These are phyloP conservation scores for Sporobolomyces phaffii DNA, from an alignment of 768 basidiomycete species.

Conservation along the genomic window DNA sequence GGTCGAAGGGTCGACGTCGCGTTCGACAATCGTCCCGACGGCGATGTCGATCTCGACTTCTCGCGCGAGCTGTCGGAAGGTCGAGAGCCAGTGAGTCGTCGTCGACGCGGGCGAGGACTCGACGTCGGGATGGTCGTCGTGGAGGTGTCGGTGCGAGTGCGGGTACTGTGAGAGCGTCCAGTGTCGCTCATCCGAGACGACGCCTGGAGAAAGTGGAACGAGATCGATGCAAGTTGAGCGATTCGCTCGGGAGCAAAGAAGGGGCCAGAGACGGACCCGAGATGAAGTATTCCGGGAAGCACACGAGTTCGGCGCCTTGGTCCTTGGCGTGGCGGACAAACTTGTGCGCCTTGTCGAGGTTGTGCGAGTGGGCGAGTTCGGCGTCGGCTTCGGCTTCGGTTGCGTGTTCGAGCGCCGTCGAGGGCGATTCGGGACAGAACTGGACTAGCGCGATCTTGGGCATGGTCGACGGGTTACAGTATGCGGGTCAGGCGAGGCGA, in stretches of 20 bases:
- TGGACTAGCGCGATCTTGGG: slow-evolving; percentile 28
- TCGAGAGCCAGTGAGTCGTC: slow-evolving; percentile 19
- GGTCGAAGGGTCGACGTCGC: not conserved
- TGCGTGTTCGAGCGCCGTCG: not conserved
- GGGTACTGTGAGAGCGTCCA: slow-evolving; percentile 31
- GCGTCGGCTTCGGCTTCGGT: not conserved
- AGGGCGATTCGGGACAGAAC: slow-evolving; percentile 15
- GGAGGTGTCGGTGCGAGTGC: slow-evolving; percentile 12
- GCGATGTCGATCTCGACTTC: slow-evolving; percentile 38
- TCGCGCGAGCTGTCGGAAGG: slow-evolving; percentile 31
- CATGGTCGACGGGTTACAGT: no score
- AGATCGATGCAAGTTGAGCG: no score
- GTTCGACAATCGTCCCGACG: slow-evolving; percentile 41
- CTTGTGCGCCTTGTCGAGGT: slow-evolving; percentile 12
- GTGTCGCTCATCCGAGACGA: slow-evolving; percentile 16
- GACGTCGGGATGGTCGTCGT: slow-evolving; percentile 3
- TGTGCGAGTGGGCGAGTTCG: not conserved
- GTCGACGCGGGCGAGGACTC: not conserved
- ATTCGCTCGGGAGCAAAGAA: no score
- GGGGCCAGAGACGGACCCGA: not conserved
- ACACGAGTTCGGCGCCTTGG: slow-evolving; percentile 25
- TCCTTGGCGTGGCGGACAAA: slow-evolving; percentile 14
- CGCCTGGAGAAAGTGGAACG: slow-evolving; percentile 3
- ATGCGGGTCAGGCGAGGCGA: no score
- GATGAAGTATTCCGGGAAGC: slow-evolving; percentile 37